These are phyloP conservation scores for Globisporangium carolinianum DNA, from an alignment of 352 stramenopile species.

Conservation along the genomic window DNA sequence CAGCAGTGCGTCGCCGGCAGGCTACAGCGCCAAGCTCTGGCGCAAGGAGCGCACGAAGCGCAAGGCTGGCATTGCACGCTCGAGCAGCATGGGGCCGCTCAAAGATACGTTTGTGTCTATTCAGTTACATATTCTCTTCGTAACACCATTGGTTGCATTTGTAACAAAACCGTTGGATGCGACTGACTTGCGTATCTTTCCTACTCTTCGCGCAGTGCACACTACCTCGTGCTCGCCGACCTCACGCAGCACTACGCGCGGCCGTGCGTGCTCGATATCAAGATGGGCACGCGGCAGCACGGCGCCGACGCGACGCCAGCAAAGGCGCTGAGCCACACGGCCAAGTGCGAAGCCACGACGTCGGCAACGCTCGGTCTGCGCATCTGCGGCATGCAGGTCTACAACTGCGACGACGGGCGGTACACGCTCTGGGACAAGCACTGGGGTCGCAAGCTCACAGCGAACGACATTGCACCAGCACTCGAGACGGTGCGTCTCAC, in stretches of 20 bases:
- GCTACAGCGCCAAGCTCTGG: constrained; percentile 64
- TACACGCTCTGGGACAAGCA: constrained; percentile 79
- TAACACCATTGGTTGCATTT: not conserved
- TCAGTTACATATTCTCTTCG: constrained; percentile 11
- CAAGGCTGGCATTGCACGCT: constrained; percentile 8
- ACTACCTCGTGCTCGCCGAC: constrained; percentile 69
- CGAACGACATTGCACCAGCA: constrained; percentile 50
- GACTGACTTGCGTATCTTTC: not conserved
- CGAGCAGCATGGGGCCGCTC: constrained; percentile 8
- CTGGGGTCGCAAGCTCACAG: constrained; percentile 55
- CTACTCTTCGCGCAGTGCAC: not conserved
- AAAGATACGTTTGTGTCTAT: constrained; percentile 9
- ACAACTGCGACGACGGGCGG: constrained; percentile 39
- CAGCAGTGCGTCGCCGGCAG: constrained; percentile 10
- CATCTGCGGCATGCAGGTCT: constrained; percentile 81
- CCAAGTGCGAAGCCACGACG: constrained; percentile 71
- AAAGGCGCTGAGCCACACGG: constrained; percentile 62
- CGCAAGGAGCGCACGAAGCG: constrained; percentile 32
- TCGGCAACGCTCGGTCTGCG: constrained; percentile 58
- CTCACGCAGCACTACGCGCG: constrained; percentile 55
- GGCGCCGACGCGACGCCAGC: constrained; percentile 56
- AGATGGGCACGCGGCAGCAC: constrained; percentile 77
- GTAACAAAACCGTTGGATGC: too few species aligned
- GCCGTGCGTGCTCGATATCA: constrained; percentile 75
- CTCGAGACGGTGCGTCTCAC: constrained; percentile 41